These are phyloP conservation scores for Acer saccharum DNA, from an alignment of 345 rosid genomes.

Conservation along the genomic window DNA sequence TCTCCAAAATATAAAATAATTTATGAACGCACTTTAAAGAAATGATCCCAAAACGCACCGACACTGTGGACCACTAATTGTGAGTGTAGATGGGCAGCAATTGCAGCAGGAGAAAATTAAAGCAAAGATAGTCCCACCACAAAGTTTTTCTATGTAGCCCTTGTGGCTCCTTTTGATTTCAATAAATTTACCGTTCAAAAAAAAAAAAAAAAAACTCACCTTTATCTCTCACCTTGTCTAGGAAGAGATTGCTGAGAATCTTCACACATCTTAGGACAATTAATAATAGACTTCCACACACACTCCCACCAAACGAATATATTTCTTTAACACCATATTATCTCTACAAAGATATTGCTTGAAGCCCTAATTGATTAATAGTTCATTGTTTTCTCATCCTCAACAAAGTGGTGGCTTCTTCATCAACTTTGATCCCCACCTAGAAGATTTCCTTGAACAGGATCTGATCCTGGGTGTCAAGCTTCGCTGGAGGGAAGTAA, in stretches of 20 bases:
- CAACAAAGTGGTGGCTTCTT: neutral
- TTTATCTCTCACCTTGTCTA: neutral
- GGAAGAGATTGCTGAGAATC: constrained; percentile 22
- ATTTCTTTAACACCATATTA: constrained; percentile 7
- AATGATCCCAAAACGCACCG: neutral
- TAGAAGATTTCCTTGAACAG: constrained; percentile 1
- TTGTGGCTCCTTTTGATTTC: too few species aligned
- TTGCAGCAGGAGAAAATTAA: neutral
- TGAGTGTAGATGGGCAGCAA: neutral
- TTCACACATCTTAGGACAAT: neutral
- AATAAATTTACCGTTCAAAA: too few species aligned
- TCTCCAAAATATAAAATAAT: neutral
- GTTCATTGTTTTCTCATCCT: constrained; percentile 11
- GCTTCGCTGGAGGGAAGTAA: constrained; percentile 11
- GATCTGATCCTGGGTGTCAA: constrained; percentile 17
- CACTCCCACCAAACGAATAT: neutral
- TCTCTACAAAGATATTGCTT: neutral
- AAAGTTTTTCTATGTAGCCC: too few species aligned
- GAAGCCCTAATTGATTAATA: neutral
- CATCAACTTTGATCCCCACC: constrained; percentile 9
- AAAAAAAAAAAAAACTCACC: too few species aligned
- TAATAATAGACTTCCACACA: neutral
- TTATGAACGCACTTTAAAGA: neutral
- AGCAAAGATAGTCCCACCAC: neutral
- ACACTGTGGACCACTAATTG: neutral